Conservation (phyloP, 768 basidiomycete genomes). For the Sarcomyxa edulis region DNA sequence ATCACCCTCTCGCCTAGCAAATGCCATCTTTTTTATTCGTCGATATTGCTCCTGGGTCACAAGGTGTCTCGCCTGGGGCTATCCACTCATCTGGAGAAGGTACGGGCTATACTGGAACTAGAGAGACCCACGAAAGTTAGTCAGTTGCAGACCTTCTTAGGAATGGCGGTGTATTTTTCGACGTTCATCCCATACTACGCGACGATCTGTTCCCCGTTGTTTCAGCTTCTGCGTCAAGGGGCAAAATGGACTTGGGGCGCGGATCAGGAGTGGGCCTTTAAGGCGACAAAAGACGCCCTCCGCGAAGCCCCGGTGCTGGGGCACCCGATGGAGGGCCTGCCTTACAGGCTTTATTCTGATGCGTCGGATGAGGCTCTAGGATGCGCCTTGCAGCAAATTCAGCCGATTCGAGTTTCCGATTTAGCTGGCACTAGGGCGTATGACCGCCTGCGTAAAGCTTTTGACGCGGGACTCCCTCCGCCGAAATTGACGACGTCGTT, state of each 20-base stretch:
- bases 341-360: constrained; percentile 28
- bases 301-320: constrained; percentile 24
- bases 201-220: constrained; percentile 25
- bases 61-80: too few relatives aligned
- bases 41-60: constrained; percentile 28
- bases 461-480: constrained; percentile 10
- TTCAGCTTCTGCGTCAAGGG: constrained; percentile 24
- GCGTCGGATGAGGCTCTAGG: too few relatives aligned
- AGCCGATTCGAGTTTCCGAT: constrained; percentile 19
- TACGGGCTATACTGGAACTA: too few relatives aligned
- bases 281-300: constrained; percentile 7
- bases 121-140: too few relatives aligned
- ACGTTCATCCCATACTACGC: constrained; percentile 30
- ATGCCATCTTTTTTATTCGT: too few relatives aligned
- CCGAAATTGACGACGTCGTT: constrained; percentile 16
- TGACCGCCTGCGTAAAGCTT: constrained; percentile 16
- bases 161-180: constrained; percentile 32
- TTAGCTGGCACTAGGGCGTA: constrained; percentile 21
- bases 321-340: constrained; percentile 19
- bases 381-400: too few relatives aligned
- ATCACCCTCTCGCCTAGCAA: constrained; percentile 29
- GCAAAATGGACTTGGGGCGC: constrained; percentile 15
- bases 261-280: neutral
- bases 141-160: too few relatives aligned
- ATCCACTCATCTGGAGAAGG: too few relatives aligned